phyloP scores from a whole-genome alignment of 108 stramenopile species.

The Nitzschia inconspicua region DNA sequence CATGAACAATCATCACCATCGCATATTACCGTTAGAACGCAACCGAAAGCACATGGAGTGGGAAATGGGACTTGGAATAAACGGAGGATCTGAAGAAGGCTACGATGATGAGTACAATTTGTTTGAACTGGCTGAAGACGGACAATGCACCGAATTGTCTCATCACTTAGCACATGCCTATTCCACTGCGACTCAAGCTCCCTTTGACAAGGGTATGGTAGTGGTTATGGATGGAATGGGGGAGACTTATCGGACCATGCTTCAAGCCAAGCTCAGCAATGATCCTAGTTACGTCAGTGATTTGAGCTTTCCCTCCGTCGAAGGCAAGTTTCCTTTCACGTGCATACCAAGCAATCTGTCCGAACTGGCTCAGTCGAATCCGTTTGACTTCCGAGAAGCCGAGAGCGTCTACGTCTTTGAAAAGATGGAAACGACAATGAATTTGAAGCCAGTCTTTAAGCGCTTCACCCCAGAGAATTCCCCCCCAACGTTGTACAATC shows the following conservation, averaged over 20 bases:
- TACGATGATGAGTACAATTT: constrained; percentile 71
- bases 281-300: constrained; percentile 77
- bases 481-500: constrained; percentile 63
- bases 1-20: constrained; percentile 93
- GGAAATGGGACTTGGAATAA: constrained; percentile 71
- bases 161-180: constrained; percentile 97
- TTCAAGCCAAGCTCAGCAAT: constrained; percentile 26
- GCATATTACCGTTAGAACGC: constrained; percentile 74
- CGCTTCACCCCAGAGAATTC: constrained; percentile 83
- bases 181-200: constrained; percentile 76
- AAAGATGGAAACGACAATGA: constrained; percentile 38
- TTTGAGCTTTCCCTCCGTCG: constrained; percentile 34
- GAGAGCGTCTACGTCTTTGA: constrained; percentile 86
- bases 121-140: constrained; percentile 16
- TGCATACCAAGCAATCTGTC: constrained; percentile 75
- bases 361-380: constrained; percentile 34
- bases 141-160: constrained; percentile 62
- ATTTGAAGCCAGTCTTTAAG: constrained; percentile 79
- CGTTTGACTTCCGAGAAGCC: constrained; percentile 89
- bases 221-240: constrained; percentile 97
- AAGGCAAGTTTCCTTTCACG: constrained; percentile 36
- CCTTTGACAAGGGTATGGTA: constrained; percentile 79
- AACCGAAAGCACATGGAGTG: constrained; percentile 62
- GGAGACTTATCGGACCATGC: constrained; percentile 87
- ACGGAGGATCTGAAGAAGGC: constrained; percentile 72